Base-by-base conservation (phyloP, 2,329 filamentous ascomycete genomes). In the Monosporascus sp. region DNA sequence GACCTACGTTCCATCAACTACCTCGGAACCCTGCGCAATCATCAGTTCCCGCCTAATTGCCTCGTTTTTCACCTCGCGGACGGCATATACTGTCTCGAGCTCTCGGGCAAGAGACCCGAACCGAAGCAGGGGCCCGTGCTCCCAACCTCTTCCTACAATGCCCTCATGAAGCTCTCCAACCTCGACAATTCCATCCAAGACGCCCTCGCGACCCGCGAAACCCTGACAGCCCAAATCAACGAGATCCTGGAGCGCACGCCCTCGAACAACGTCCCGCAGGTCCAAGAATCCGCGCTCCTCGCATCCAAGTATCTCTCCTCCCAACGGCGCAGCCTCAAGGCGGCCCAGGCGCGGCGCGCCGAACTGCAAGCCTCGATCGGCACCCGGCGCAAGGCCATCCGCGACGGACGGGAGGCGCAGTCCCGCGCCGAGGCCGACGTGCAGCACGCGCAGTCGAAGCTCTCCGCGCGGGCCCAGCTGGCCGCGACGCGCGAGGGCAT, bases 121-220 rank as follows among this genome's bases (percentile, higher is more conserved):
- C 79, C 81, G 1, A 83, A 80, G 57, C 73, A 80, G 24, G 76
- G 78, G 6, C 69, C 77, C 1, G 60, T 74, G 2, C 67, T 81
- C 0, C 73, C 81, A 0, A 91, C 88, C 0, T 91, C 90, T 0
- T 91, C 91, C 0, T 97, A 96, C 68, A 91, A 90, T 64, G 84
- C 89, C 2, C 76, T 97, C 20, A 93, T 97, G 85, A 87, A 89
- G 55, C 77, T 97, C 11, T 87, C 89, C 6, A 96, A 92, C 53
- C 78, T 97, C 17, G 90, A 96, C 57, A 89, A 88, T 66, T 96
- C 91, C 51, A 89, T 97, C 24, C 90, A 95, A 66, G 93, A 97
- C 69, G 91, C 91, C 1, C 73, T 96, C 9, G 82, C 85, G 1
- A 95, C 90, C 0, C 84, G 88, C 15, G 83, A 88, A 55, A 79